phyloP scores from a whole-genome alignment of 2,329 filamentous ascomycete species.

The Talaromyces pinophilus region DNA sequence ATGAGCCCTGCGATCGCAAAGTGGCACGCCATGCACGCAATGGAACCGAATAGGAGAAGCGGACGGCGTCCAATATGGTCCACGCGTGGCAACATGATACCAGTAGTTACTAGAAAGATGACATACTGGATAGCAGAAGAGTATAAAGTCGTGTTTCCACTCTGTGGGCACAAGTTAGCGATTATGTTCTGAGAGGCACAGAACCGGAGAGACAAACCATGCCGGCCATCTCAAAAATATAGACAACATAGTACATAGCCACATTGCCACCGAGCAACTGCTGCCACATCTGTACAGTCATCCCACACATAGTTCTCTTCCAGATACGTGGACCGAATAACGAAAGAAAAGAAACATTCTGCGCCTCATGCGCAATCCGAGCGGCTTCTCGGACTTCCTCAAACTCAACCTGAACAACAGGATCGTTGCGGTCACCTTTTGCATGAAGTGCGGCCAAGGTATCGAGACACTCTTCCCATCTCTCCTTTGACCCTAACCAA shows the following conservation, averaged over 20 bases:
- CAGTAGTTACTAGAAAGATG: conserved; percentile 57
- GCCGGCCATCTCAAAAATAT: conserved; percentile 60
- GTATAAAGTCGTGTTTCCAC: conserved; percentile 48
- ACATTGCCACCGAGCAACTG: conserved; percentile 61
- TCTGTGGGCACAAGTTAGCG: conserved; percentile 27
- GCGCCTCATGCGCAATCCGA: conserved; percentile 49
- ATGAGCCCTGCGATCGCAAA: conserved; percentile 58
- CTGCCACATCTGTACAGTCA: conserved; percentile 59
- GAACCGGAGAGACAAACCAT: conserved; percentile 54
- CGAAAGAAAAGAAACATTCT: conserved; percentile 45
- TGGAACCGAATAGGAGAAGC: conserved; percentile 50
- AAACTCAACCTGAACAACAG: conserved; percentile 58
- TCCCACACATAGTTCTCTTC: conserved; percentile 55
- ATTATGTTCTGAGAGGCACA: conserved; percentile 15
- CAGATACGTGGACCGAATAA: conserved; percentile 54
- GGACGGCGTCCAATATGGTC: conserved; percentile 53
- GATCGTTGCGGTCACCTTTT: conserved; percentile 55
- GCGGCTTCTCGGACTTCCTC: conserved; percentile 47
- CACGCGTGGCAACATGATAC: conserved; percentile 52
- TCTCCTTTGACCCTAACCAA: conserved; percentile 62
- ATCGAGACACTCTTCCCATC: conserved; percentile 55
- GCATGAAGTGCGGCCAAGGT: conserved; percentile 61
- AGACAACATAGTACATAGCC: conserved; percentile 62
- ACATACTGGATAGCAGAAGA: conserved; percentile 61
- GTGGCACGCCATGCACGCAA: conserved; percentile 52